These are phyloP conservation scores for Heliamphora pulchella DNA, from an alignment of 179 eudicot species.

Conservation along the genomic window DNA sequence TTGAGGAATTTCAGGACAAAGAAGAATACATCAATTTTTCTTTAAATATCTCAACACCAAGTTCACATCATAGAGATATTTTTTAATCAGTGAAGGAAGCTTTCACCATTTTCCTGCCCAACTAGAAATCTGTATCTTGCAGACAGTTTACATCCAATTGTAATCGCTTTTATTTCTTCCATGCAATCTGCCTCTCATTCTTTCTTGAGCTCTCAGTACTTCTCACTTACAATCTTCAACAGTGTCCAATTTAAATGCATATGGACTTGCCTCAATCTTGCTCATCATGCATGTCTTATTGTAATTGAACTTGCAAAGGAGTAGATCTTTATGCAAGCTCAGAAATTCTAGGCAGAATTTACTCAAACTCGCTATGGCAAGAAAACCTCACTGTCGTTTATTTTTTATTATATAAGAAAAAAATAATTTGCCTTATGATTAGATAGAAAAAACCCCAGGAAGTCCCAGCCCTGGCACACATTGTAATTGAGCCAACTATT, in stretches of 20 bases:
- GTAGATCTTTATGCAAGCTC: not conserved
- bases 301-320: too few relatives aligned
- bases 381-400: not conserved
- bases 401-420: not conserved
- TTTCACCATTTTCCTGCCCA: not conserved
- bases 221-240: not conserved
- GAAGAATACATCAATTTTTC: too few relatives aligned
- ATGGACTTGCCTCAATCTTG: not conserved
- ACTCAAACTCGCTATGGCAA: not conserved
- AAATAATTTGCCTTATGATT: not conserved
- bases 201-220: not conserved
- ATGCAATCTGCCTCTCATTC: not conserved
- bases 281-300: too few relatives aligned
- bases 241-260: not conserved
- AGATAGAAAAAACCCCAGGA: not conserved
- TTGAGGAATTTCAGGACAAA: not conserved
- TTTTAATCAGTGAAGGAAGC: too few relatives aligned
- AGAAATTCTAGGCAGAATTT: not conserved
- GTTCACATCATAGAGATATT: not conserved
- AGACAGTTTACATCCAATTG: not conserved
- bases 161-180: not conserved
- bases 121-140: not conserved
- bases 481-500: not conserved
- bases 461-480: not conserved
- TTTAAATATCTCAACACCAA: not conserved